Base-by-base conservation (phyloP, 805 yeast genomes). In the Vanderwaltozyma verrucispora region DNA sequence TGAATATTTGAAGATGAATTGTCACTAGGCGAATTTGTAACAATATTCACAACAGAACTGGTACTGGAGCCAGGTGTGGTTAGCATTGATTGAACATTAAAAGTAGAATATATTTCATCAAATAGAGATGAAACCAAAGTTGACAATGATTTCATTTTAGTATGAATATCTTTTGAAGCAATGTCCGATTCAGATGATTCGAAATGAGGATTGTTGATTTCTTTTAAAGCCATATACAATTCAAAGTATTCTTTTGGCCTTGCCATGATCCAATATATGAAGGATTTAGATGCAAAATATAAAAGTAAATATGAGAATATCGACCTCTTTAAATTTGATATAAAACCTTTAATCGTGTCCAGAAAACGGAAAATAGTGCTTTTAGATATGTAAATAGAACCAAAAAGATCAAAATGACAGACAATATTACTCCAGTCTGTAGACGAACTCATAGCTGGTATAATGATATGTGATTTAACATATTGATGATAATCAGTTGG, bases 221-320 rank as follows among this genome's bases (percentile, higher is more conserved):
- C 36, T 18, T 24, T 33, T 13, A 46, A 28, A 8, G 36, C 31
- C 11, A 37, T 36, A 20, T 39, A 37, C 2, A 51, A 45, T 19
- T 50, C 53, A 14, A 65, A 36, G 41, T 62, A 74, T 35, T 74
- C 76, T 5, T 46, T 37, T 0, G 78, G 71, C 43, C 74, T 61
- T 11, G 74, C 62, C 38, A 67, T 49, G 2, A 71, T 60, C 81
- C 82, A 77, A 29, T 61, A 55, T 40, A 62, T 57, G 7, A 74
- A 44, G 3, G 73, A 54, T 34, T 67, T 65, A n/a, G 73, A 50
- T 32, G 74, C 61, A 41, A 65, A 74, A 30, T 64, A 57, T 31
- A 72, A 56, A 8, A 73, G 42, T 16, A 72, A 38, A 42, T 65
- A 67, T 37, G 68, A 68, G 42, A 72, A 75, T 1, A 71, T 56